Evolutionary conservation across 1,284 basidiomycete species (phyloP), one percentile per base, ranked within the genome.

Genomic region (Sphagnurus paluster): DNA sequence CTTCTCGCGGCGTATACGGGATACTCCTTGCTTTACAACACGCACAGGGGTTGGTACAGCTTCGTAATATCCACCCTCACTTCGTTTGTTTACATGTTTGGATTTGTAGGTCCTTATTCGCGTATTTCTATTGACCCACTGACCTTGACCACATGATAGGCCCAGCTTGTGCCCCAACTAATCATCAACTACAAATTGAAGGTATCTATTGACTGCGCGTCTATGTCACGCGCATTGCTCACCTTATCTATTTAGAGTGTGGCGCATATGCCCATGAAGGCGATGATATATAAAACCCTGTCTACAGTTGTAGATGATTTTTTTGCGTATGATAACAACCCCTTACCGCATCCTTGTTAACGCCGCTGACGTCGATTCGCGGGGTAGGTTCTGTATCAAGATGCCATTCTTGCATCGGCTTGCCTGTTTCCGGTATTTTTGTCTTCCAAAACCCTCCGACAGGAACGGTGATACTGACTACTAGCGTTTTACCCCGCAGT

Each of bases 101-200:
- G 96, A 53, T 98, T 98, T 67, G 93, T 95, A 58, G 71, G 86
- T 79, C 17, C 37, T 46, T 48, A 28, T 28, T 34, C 43, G 30
- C 44, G 38, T 42, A 25, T 48, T 29, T 38, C 42, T 44, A 38
- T 42, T 60, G 26, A 17, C 29, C 17, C 14, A 30, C 43, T 53
- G 37, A 56, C 24, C 44, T 46, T 42, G 44, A 49, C 48, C 38
- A 46, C 40, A 5, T 29, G 54, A 32, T 63, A 90, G 87, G 88
- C 85, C 32, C 93, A 96, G 74, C 79, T 97, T 29, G 73, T 97
- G 43, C 94, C 94, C 33, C 93, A 96, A 66, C 69, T 97, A 44
- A 91, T 94, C 61, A 93, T 95, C 74, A 96, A 98, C 72, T 97
- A 96, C 75, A 96, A 97, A 67, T 78, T 96, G 52, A 95, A 95